Base-by-base conservation (phyloP, 2,329 filamentous ascomycete genomes). In the Hypocrella siamensis region DNA sequence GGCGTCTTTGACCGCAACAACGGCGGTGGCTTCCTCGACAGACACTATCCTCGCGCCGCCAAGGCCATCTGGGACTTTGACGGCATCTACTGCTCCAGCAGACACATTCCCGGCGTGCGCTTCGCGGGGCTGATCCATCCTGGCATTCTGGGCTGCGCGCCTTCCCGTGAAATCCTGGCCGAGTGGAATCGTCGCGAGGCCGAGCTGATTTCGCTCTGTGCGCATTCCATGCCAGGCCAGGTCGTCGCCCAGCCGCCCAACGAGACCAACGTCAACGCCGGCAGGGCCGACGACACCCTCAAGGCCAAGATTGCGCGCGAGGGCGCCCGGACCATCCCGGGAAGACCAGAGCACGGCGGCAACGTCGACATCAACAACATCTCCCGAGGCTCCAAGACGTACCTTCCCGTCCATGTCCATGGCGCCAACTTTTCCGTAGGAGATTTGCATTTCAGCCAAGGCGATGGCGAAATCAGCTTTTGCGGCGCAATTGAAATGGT, bases 281-380 rank as follows among this genome's bases (percentile, higher is more conserved):
- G 85, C 3, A 57, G 55, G 6, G 78, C 77, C 0, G 56, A 60
- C 0, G 66, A 57, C 0, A 60, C 62, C 0, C 46, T 81, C 19
- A 75, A 68, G 40, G 65, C 66, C 25, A 82, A 74, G 47, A 67
- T 93, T 16, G 82, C 72, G 0, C 63, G 56, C 9, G 83, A 93
- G 46, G 85, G 85, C 1, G 86, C 86, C 1, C 60, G 86, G 24
- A 93, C 86, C 0, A 79, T 94, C 30, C 85, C 85, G 0, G 77
- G 85, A 3, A 63, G 84, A 0, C 83, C 84, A 0, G 84, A 92
- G 46, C 80, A 92, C 43, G 86, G 86, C 11, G 86, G 85, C 0
- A 93, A 93, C 46, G 90, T 83, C 48, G 84, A 93, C 42, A 90
- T 92, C 53, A 92, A 92, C 60, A 90, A 90, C 45, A 62, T 92